Conservation (phyloP, 2,329 filamentous ascomycete genomes). For the Annulohypoxylon truncatum region DNA sequence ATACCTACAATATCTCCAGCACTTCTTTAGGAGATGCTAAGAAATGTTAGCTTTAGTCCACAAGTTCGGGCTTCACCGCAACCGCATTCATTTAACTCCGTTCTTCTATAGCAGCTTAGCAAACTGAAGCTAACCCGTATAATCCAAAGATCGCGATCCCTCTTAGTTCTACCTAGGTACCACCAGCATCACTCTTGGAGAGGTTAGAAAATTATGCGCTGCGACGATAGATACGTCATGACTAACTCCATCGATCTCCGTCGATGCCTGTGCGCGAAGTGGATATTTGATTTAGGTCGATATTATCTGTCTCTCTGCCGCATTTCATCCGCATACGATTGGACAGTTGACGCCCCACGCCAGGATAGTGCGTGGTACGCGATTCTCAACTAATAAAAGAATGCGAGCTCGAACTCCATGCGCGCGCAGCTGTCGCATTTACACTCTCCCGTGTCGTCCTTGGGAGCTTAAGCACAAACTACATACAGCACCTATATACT, state of each 20-base stretch:
- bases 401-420: constrained; percentile 1
- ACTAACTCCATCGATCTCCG: not conserved
- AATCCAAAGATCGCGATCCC: constrained; percentile 9
- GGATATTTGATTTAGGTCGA: constrained; percentile 9
- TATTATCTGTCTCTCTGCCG: not conserved
- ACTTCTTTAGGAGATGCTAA: too few relatives aligned
- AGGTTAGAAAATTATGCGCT: constrained; percentile 13
- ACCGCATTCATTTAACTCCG: not conserved
- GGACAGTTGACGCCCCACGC: not conserved
- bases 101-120: not conserved
- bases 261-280: constrained; percentile 23
- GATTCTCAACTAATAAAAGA: constrained; percentile 10
- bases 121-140: not conserved
- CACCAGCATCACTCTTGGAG: constrained; percentile 5
- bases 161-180: not conserved
- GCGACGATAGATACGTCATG: constrained; percentile 25
- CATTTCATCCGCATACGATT: not conserved
- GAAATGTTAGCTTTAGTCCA: not conserved
- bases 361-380: not conserved
- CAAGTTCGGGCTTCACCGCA: constrained; percentile 7
- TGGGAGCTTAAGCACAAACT: not conserved
- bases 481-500: too few relatives aligned
- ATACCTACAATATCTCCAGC: too few relatives aligned
- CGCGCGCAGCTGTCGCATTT: not conserved
- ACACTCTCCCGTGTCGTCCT: not conserved